Conservation (phyloP, 106 monocot genomes). For the Dendrobium officinale region DNA sequence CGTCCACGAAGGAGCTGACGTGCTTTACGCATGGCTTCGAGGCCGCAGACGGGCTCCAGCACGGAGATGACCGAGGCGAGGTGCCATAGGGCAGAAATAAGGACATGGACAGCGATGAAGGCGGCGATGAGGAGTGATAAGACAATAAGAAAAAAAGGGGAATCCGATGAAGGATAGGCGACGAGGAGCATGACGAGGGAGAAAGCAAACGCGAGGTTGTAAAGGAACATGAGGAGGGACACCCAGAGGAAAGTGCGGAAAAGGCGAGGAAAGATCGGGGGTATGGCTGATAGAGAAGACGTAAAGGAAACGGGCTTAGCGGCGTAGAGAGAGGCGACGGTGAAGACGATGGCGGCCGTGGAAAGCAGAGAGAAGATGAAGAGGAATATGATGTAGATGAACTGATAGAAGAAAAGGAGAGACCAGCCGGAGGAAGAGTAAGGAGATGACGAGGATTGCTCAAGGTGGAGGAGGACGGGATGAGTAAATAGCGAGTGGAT, state of each 20-base stretch:
- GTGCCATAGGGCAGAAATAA: constrained; percentile 76
- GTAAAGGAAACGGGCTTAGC: constrained; percentile 48
- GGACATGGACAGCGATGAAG: constrained; percentile 53
- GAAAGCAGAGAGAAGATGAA: constrained; percentile 60
- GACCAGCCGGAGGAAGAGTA: background rate
- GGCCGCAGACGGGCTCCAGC: constrained; percentile 59
- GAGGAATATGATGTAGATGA: constrained; percentile 2
- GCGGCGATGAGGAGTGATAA: constrained; percentile 18
- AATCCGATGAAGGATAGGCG: background rate
- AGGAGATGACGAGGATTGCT: constrained; percentile 7
- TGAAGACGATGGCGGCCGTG: constrained; percentile 59
- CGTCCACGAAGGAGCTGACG: constrained; percentile 48
- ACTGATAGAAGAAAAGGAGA: background rate
- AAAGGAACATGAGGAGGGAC: constrained; percentile 10
- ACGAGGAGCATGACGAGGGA: constrained; percentile 27
- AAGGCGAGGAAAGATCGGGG: constrained; percentile 7
- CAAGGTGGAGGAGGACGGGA: constrained; percentile 9
- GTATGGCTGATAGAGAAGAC: constrained; percentile 35
- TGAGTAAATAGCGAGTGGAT: constrained; percentile 6
- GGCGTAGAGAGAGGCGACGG: constrained; percentile 65
- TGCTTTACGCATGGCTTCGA: constrained; percentile 73
- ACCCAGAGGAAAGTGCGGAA: constrained; percentile 11
- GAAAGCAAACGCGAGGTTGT: constrained; percentile 23
- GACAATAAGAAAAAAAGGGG: constrained; percentile 18
- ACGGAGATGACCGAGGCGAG: constrained; percentile 78